phyloP scores from a whole-genome alignment of 2,329 filamentous ascomycete species.

The Trichoderma arundinaceum region DNA sequence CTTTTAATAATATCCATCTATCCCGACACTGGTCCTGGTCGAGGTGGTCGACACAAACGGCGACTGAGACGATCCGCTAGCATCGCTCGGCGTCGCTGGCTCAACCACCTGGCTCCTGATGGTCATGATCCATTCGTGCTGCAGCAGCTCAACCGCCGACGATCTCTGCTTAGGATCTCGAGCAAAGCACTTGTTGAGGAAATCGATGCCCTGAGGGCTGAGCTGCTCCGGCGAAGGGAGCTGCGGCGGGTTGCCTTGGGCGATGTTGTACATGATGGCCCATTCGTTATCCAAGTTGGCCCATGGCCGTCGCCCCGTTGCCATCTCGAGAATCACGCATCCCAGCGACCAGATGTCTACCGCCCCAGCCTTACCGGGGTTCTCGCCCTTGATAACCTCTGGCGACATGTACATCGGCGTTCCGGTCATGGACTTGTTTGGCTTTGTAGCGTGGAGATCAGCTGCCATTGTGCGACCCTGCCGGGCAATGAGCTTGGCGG shows the following conservation, averaged over 20 bases:
- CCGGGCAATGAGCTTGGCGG: constrained; percentile 93
- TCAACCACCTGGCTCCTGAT: constrained; percentile 70
- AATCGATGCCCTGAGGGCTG: constrained; percentile 83
- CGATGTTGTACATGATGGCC: constrained; percentile 99
- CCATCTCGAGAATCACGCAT: constrained; percentile 97
- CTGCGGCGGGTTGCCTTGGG: constrained; percentile 90
- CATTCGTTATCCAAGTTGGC: constrained; percentile 96
- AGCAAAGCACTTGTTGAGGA: constrained; percentile 84
- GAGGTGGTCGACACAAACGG: constrained; percentile 44
- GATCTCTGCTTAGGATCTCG: constrained; percentile 79
- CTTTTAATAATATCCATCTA: constrained; percentile 38
- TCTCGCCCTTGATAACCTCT: constrained; percentile 93
- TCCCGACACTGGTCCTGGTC: constrained; percentile 40
- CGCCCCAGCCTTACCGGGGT: constrained; percentile 78
- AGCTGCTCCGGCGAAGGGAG: constrained; percentile 83
- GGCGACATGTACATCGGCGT: constrained; percentile 99
- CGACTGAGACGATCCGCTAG: constrained; percentile 50
- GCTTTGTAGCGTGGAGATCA: constrained; percentile 63
- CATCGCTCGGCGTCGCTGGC: constrained; percentile 66
- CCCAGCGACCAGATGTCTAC: constrained; percentile 97
- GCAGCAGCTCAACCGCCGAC: constrained; percentile 84
- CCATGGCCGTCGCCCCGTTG: constrained; percentile 92
- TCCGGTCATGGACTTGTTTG: constrained; percentile 92
- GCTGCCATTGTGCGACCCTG: constrained; percentile 83
- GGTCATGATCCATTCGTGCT: constrained; percentile 87